phyloP scores from a whole-genome alignment of 2,329 filamentous ascomycete genomes.

The Xylaria arbuscula region DNA sequence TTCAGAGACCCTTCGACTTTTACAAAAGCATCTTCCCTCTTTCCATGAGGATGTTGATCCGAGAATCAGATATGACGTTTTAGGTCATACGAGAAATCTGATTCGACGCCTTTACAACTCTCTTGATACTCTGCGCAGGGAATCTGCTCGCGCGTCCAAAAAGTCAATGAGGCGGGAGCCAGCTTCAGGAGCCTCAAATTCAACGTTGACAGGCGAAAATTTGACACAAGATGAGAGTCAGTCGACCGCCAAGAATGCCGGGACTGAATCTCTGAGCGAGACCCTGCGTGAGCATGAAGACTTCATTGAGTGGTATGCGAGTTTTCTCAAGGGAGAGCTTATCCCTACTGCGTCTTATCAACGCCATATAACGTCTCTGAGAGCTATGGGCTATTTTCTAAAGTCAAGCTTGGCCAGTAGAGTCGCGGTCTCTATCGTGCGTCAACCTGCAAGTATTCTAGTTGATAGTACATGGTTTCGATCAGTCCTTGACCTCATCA shows the following conservation, averaged over 20 bases:
- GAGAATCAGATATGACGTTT: conserved; percentile 83
- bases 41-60: conserved; percentile 88
- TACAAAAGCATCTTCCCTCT: conserved; percentile 73
- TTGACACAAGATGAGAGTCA: conserved; percentile 10
- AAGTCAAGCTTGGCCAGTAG: conserved; percentile 56
- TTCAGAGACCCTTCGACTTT: conserved; percentile 66
- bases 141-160: conserved; percentile 52
- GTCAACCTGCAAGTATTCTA: conserved; percentile 53
- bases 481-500: conserved; percentile 78
- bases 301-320: conserved; percentile 80
- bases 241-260: conserved; percentile 25
- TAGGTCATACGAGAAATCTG: conserved; percentile 79
- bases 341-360: conserved; percentile 88
- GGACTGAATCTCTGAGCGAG: conserved; percentile 45
- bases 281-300: conserved; percentile 63
- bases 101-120: conserved; percentile 79
- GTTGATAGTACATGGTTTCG: conserved; percentile 66
- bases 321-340: conserved; percentile 79
- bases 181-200: background rate
- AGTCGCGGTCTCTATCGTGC: conserved; percentile 61
- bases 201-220: background rate
- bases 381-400: conserved; percentile 74
- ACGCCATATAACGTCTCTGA: conserved; percentile 83
- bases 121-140: conserved; percentile 63
- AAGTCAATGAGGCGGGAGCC: conserved; percentile 41